These are phyloP conservation scores for Globisporangium parvum DNA, from an alignment of 352 stramenopile genomes.

Conservation along the genomic window DNA sequence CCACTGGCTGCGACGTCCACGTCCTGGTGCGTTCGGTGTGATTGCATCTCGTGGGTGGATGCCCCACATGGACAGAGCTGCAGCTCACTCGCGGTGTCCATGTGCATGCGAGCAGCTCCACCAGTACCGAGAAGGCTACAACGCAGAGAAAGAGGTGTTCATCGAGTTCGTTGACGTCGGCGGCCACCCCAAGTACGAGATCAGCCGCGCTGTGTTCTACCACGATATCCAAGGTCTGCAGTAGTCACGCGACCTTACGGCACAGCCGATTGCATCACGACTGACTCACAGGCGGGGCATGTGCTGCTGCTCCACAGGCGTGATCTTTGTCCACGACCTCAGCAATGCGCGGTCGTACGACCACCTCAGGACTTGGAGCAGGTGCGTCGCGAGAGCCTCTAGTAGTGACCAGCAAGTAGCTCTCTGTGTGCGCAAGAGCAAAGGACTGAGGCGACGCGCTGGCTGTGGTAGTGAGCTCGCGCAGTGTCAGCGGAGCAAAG, in stretches of 20 bases:
- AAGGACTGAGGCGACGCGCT: too few species aligned
- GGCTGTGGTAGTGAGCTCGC: conserved; percentile 34
- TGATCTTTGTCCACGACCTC: conserved; percentile 81
- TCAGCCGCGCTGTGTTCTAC: conserved; percentile 79
- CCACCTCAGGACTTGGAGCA: conserved; percentile 54
- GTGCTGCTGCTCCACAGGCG: conserved; percentile 16
- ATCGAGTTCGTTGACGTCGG: conserved; percentile 85
- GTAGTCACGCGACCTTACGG: background rate
- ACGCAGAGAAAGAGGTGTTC: conserved; percentile 43
- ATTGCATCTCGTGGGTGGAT: too few species aligned
- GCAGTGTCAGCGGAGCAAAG: conserved; percentile 39
- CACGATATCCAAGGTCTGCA: conserved; percentile 56
- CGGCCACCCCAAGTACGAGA: conserved; percentile 74
- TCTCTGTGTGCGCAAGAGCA: too few species aligned
- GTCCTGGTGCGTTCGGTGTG: conserved; percentile 36
- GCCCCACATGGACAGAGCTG: conserved; percentile 1
- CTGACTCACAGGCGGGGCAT: background rate
- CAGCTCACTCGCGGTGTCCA: background rate
- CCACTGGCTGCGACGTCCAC: conserved; percentile 77
- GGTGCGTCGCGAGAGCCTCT: conserved; percentile 3
- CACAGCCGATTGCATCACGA: background rate
- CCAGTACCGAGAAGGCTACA: conserved; percentile 26
- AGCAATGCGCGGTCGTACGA: conserved; percentile 73
- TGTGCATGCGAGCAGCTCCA: conserved; percentile 18
- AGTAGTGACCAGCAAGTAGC: too few species aligned